Evolutionary conservation across 139 green algal species (phyloP).

Genomic region (Edaphochlamys debaryana): DNA sequence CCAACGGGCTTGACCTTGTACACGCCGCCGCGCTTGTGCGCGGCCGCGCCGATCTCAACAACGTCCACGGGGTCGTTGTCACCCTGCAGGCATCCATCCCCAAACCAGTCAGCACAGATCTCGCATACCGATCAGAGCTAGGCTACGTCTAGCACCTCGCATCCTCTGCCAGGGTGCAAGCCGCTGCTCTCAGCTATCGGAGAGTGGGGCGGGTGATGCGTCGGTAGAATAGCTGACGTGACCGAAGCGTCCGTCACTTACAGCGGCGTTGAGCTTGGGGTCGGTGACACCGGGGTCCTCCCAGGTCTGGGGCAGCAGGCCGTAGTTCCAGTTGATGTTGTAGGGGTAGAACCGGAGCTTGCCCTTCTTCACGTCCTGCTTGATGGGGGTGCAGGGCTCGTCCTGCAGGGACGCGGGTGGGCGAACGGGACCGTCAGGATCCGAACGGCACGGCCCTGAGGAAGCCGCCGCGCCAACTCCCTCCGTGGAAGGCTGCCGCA

Average conservation of each 20-base stretch:
- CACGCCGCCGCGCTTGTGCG: slow-evolving; percentile 87
- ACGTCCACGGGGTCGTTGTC: slow-evolving; percentile 99
- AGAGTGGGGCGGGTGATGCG: too few species aligned
- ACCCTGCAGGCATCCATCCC: slow-evolving; percentile 62
- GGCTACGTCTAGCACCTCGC: too few species aligned
- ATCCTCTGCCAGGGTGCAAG: too few species aligned
- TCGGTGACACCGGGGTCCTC: slow-evolving; percentile 83
- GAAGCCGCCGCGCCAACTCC: too few species aligned
- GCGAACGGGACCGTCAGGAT: too few species aligned
- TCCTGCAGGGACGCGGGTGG: slow-evolving; percentile 87
- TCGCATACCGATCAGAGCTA: too few species aligned
- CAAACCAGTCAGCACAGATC: too few species aligned
- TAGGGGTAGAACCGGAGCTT: slow-evolving; percentile 99
- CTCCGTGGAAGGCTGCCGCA: too few species aligned
- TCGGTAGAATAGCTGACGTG: too few species aligned
- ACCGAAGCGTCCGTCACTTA: too few species aligned
- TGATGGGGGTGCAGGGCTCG: slow-evolving; percentile 96
- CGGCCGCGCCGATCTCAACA: slow-evolving; percentile 91
- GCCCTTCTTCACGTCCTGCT: slow-evolving; percentile 99
- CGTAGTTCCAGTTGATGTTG: slow-evolving; percentile 99
- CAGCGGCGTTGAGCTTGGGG: slow-evolving; percentile 54
- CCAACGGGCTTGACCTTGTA: slow-evolving; percentile 86
- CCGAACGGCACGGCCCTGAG: too few species aligned
- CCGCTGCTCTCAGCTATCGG: too few species aligned
- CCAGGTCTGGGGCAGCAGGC: slow-evolving; percentile 98